Base-by-base conservation (phyloP, 768 basidiomycete species). In the Mycena amicta region DNA sequence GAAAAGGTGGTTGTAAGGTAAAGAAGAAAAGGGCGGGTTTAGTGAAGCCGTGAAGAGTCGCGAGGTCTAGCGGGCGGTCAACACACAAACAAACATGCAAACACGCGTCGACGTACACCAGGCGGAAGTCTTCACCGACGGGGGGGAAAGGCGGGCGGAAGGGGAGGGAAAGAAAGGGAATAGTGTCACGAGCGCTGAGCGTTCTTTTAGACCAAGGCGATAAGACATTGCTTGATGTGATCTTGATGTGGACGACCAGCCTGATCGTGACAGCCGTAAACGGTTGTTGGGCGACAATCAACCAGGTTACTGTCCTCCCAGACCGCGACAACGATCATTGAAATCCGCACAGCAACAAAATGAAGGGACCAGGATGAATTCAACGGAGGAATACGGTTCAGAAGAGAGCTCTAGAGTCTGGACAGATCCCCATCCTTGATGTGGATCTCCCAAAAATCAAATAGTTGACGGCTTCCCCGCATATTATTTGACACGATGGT, bases 41-140 rank as follows among this genome's bases (percentile, higher is more conserved):
- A 60, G 59, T 57, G 62, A 63, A 55, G 58, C 59, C 58, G 56
- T 54, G 62, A 60, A 60, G 56, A 55, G 62, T 63, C 62, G 62
- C 62, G 62, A 63, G 62, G 28, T 63, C 59, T 60, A 33, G 33
- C n/a, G n/a, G n/a, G n/a, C n/a, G n/a, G 40, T 22, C 22, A 26
- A 16, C 4, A 30, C 20, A 63, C 53, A 40, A 25, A 5, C 2
- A 2, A 31, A 20, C 31, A 53, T 30, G 18, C 8, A n/a, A 11
- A 13, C 47, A n/a, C 18, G 26, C 23, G 25, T 16, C 15, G 3
- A 60, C 59, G 53, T 53, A 63, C 62, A 59, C 62, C 62, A 63
- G 62, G 62, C 62, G 62, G 58, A 41, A 18, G 16, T 60, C 56
- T 52, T 60, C 62, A 29, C 50, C 54, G 55, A 56, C 58, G 37